These are phyloP conservation scores for Talaromyces piceae DNA, from an alignment of 2,329 filamentous ascomycete species.

Conservation along the genomic window DNA sequence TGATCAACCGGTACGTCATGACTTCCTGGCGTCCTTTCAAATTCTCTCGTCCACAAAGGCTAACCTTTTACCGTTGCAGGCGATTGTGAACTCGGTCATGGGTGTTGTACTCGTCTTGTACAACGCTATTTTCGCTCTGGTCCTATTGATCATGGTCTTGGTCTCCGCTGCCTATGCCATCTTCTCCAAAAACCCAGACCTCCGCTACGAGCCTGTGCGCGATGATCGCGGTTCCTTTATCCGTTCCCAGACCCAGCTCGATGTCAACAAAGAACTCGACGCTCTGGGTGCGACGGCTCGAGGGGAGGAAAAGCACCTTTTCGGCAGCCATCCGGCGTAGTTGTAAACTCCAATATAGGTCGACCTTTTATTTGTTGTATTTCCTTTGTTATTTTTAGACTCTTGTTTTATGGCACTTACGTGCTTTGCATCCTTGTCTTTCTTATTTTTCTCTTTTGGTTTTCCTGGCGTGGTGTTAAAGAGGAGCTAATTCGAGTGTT, in stretches of 20 bases:
- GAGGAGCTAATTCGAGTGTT: background rate
- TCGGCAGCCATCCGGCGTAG: background rate
- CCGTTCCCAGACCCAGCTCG: slow-evolving; percentile 82
- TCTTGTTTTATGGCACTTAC: no score
- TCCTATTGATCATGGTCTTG: slow-evolving; percentile 75
- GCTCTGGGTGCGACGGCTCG: slow-evolving; percentile 82
- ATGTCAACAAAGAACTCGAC: slow-evolving; percentile 69
- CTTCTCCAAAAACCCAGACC: slow-evolving; percentile 88
- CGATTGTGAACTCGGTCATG: slow-evolving; percentile 76
- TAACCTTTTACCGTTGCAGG: slow-evolving; percentile 24
- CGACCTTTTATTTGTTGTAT: background rate
- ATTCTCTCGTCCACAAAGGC: background rate
- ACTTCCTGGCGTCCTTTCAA: background rate
- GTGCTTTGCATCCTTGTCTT: background rate
- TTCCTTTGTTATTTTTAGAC: background rate
- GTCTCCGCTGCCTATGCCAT: slow-evolving; percentile 71
- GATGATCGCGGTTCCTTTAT: slow-evolving; percentile 96
- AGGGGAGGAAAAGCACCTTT: slow-evolving; percentile 50
- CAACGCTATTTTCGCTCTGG: slow-evolving; percentile 75
- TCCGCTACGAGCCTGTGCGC: slow-evolving; percentile 89
- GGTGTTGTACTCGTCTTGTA: slow-evolving; percentile 83
- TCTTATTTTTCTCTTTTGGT: no score
- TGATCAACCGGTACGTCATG: slow-evolving; percentile 58
- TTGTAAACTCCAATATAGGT: background rate
- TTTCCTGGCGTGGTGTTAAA: background rate